A percentile compares a stretch with the other conserved stretches of the same genome.
Conservation (phyloP, 768 basidiomycete species). For the Leucosporidium yakuticum region DNA sequence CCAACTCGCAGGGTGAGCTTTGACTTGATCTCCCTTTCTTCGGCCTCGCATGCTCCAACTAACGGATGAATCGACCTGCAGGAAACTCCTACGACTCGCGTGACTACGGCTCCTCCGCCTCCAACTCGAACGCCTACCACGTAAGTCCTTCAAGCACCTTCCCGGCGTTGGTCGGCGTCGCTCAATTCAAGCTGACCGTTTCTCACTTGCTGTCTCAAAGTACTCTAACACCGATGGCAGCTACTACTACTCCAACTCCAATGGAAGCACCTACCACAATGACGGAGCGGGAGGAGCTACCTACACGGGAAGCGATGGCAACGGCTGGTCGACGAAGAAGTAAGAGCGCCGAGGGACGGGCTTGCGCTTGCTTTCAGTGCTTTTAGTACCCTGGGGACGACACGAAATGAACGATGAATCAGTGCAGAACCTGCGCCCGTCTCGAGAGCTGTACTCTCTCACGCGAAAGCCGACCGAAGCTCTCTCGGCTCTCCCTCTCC, state of each 20-base stretch:
- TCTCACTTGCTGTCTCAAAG: neutral
- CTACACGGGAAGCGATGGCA: too few relatives aligned
- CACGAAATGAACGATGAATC: too few relatives aligned
- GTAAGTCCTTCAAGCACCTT: neutral
- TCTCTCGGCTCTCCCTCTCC: too few relatives aligned
- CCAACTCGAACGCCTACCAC: constrained; percentile 29
- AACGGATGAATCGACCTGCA: neutral
- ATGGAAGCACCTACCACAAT: constrained; percentile 12
- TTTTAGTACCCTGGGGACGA: too few relatives aligned
- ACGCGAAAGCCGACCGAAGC: too few relatives aligned
- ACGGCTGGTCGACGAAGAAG: too few relatives aligned
- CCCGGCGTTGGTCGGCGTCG: neutral
- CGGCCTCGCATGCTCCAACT: neutral
- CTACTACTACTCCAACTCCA: constrained; percentile 34
- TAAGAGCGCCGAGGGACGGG: too few relatives aligned
- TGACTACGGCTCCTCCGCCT: constrained; percentile 24
- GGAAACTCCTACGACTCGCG: constrained; percentile 26
- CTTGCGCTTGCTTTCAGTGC: too few relatives aligned
- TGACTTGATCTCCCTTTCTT: too few relatives aligned
- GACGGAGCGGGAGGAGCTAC: too few relatives aligned
- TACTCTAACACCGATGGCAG: constrained; percentile 48
- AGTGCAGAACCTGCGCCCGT: too few relatives aligned
- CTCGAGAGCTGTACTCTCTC: too few relatives aligned
- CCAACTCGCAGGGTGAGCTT: constrained; percentile 6
- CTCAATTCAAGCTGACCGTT: neutral